phyloP scores from a whole-genome alignment of 768 basidiomycete genomes.

The Naganishia friedmannii region DNA sequence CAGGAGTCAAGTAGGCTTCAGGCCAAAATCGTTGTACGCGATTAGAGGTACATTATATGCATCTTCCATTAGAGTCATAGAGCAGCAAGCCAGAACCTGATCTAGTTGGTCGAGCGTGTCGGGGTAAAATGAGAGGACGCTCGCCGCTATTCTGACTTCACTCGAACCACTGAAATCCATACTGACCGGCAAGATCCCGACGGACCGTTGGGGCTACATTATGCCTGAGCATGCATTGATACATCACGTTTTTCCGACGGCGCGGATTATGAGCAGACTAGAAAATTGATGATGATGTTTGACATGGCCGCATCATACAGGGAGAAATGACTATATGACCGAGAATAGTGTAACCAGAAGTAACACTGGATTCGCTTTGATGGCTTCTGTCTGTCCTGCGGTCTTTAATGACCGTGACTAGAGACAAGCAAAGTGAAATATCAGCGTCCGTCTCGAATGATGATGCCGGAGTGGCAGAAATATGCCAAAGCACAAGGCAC shows the following conservation, averaged over 20 bases:
- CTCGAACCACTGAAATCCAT: too few relatives aligned
- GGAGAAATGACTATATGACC: slow-evolving; percentile 8
- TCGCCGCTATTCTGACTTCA: not conserved
- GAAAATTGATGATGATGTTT: not conserved
- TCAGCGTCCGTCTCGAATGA: slow-evolving; percentile 2
- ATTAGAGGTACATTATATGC: not conserved
- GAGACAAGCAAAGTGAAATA: not conserved
- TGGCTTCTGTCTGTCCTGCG: slow-evolving; percentile 1
- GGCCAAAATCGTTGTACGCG: not conserved
- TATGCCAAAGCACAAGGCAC: not conserved
- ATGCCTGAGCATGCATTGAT: not conserved
- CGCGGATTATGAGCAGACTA: slow-evolving; percentile 2
- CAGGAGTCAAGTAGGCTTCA: not conserved
- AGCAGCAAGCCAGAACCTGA: not conserved
- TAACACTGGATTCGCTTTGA: not conserved
- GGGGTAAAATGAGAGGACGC: not conserved
- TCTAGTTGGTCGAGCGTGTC: not conserved
- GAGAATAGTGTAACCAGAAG: slow-evolving; percentile 2
- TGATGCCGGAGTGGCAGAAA: not conserved
- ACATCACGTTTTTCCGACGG: not conserved
- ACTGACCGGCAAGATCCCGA: not conserved
- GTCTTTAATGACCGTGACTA: slow-evolving; percentile 28
- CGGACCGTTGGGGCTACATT: not conserved
- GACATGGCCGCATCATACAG: slow-evolving; percentile 1
- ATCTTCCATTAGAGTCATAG: not conserved